These are phyloP conservation scores for Fusarium armeniacum DNA, from an alignment of 2,329 filamentous ascomycete genomes.

Conservation along the genomic window DNA sequence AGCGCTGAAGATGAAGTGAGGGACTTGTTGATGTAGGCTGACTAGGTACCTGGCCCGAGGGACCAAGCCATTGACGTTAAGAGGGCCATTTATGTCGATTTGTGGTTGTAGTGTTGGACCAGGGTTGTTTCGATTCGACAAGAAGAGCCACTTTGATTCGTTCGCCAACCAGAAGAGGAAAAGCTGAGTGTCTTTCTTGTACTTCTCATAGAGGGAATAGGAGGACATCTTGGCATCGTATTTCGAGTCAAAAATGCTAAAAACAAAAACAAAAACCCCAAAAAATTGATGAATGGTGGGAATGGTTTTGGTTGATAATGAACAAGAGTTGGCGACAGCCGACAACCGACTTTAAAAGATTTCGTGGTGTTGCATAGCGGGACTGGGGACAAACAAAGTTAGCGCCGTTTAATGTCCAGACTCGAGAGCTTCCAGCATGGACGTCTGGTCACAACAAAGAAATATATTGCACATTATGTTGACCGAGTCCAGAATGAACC, in stretches of 20 bases:
- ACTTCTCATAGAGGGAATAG: background rate
- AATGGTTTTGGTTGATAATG: background rate
- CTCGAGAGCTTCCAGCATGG: too few relatives aligned
- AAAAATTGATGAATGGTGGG: too few relatives aligned
- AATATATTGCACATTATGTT: background rate
- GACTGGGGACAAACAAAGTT: background rate
- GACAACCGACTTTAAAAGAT: conserved; percentile 1
- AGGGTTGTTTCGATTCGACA: background rate
- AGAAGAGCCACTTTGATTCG: background rate
- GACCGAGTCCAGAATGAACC: background rate
- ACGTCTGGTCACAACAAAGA: background rate
- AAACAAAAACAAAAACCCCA: background rate
- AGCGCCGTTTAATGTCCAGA: background rate
- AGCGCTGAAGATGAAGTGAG: conserved; percentile 52
- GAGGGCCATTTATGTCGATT: background rate
- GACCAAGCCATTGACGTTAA: background rate
- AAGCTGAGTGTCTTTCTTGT: background rate
- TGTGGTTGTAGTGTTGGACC: too few relatives aligned
- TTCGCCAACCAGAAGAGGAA: background rate
- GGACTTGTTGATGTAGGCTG: background rate
- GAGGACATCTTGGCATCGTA: background rate
- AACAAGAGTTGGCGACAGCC: background rate
- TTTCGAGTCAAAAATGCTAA: background rate
- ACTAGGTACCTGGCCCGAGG: background rate
- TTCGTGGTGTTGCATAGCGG: background rate